A percentile compares a stretch with the other conserved stretches of the same genome.
These are phyloP conservation scores for Malbranchea cinnamomea DNA, from an alignment of 2,329 filamentous ascomycete species.

Conservation along the genomic window DNA sequence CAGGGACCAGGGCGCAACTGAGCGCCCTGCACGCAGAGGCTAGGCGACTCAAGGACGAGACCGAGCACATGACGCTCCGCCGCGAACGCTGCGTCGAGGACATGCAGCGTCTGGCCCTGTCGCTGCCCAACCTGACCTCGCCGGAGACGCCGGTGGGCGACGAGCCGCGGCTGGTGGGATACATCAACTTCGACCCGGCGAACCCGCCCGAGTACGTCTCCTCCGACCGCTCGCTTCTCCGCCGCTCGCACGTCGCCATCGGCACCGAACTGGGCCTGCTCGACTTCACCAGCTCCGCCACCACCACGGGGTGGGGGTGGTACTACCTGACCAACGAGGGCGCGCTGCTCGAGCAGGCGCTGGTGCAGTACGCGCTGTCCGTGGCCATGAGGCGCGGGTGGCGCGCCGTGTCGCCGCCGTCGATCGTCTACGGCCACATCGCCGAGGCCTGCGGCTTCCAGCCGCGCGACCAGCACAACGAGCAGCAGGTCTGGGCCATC, in stretches of 20 bases:
- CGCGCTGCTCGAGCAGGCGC: constrained; percentile 84
- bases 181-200: constrained; percentile 59
- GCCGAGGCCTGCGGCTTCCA: constrained; percentile 86
- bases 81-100: constrained; percentile 33
- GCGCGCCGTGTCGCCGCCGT: constrained; percentile 69
- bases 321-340: constrained; percentile 91
- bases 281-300: constrained; percentile 69
- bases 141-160: constrained; percentile 56
- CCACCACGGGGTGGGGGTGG: constrained; percentile 91
- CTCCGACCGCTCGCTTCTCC: constrained; percentile 11
- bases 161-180: constrained; percentile 50
- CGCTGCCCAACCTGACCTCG: constrained; percentile 77
- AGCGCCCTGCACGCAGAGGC: constrained; percentile 22
- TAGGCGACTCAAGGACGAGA: constrained; percentile 23
- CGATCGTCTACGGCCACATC: constrained; percentile 82
- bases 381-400: constrained; percentile 61
- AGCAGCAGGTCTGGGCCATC: constrained; percentile 81
- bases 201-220: constrained; percentile 20
- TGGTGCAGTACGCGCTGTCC: constrained; percentile 70
- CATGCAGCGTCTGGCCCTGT: constrained; percentile 59
- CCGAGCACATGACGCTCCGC: constrained; percentile 17
- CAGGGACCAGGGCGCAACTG: constrained; percentile 12
- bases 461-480: constrained; percentile 75
- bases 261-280: constrained; percentile 75
- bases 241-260: constrained; percentile 70